Base-by-base conservation (phyloP, 495 filamentous ascomycete species). In the Echria macrotheca region DNA sequence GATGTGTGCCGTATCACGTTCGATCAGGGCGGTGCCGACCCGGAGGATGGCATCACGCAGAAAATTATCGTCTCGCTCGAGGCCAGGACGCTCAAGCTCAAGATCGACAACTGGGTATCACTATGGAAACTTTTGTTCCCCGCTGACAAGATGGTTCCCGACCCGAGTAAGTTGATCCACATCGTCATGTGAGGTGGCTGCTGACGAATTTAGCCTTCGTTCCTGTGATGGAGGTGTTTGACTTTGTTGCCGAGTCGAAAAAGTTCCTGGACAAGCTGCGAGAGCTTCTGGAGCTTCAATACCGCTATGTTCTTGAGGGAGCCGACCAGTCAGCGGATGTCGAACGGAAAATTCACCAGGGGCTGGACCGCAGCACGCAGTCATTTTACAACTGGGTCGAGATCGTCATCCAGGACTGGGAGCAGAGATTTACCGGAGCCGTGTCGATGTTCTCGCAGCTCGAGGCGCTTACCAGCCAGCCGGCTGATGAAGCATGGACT, bases 141-240 rank as follows among this genome's bases (percentile, higher is more conserved):
- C 1, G 35, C 38, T n/a, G 60, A 61, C 32, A 25, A 36, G 5
- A 24, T 33, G 8, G 51, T 64, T 21, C 60, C 60, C 1, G 58
- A 60, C 26, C 58, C 60, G 35, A 46, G 60, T 63, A 56, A 11
- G 56, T 45, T 8, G 4, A 0, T 8, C 14, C 4, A 5, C 3
- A 24, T 4, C 1, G 10, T 21, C 11, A 15, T 17, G 35, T 44
- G 5, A 0, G 12, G 8, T 8, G 24, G 0, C n/a, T 36, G 15
- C 5, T 11, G 14, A 3, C 5, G 38, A 52, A 24, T 48, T 7
- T 39, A 63, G 57, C 39, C 5, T 64, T 64, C 26, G 53, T 64
- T 22, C 60, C 60, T 21, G 60, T 64, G 9, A 64, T 64, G 60
- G 60, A 64, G 22, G 46, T 61, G n/a, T 59, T 57, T 50, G 60